These are phyloP conservation scores for Neonectria punicea DNA, from an alignment of 2,329 filamentous ascomycete species.

Conservation along the genomic window DNA sequence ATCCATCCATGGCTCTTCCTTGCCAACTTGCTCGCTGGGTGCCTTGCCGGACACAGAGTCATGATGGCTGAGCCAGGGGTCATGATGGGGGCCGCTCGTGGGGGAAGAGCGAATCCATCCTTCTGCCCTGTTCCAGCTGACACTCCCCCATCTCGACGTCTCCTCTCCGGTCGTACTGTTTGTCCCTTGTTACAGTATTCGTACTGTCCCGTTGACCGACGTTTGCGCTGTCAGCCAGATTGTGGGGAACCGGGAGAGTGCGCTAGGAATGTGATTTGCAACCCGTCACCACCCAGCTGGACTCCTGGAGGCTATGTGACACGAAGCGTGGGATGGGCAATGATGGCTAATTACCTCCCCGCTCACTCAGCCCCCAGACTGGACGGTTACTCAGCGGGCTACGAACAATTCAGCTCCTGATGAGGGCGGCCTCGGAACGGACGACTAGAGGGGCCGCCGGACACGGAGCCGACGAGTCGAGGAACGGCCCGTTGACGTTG, in stretches of 20 bases:
- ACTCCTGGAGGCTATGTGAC: constrained; percentile 7
- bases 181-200: not conserved
- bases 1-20: constrained; percentile 1
- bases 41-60: not conserved
- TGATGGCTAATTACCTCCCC: not conserved
- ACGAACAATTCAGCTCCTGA: constrained; percentile 2
- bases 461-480: not conserved
- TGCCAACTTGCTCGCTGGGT: not conserved
- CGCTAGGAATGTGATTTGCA: constrained; percentile 1
- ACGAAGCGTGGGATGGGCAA: not conserved
- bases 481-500: not conserved
- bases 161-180: not conserved
- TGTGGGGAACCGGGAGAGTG: constrained; percentile 7
- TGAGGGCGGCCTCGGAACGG: not conserved
- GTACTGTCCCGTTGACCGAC: constrained; percentile 4
- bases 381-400: constrained; percentile 19
- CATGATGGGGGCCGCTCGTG: not conserved
- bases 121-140: not conserved
- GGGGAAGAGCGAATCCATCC: not conserved
- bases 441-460: not conserved
- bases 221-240: constrained; percentile 5
- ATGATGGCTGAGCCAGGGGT: not conserved
- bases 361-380: constrained; percentile 21
- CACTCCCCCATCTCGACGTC: not conserved
- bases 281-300: constrained; percentile 5